phyloP scores from a whole-genome alignment of 2,329 filamentous ascomycete genomes.

The Lachnellula cervina region DNA sequence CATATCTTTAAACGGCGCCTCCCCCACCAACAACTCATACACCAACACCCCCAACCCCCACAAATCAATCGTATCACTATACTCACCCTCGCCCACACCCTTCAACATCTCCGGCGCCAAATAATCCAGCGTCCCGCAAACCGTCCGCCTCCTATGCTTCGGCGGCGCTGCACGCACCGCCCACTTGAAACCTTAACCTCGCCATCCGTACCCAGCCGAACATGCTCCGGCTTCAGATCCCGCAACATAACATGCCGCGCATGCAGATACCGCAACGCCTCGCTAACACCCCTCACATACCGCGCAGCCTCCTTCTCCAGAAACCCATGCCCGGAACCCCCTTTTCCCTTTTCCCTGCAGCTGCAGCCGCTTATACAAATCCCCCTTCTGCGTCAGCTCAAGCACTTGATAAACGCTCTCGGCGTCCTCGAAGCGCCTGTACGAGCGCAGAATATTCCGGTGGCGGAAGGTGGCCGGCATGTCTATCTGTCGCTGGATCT shows the following conservation, averaged over 20 bases:
- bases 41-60: slow-evolving; percentile 93
- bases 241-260: slow-evolving; percentile 93
- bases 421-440: slow-evolving; percentile 65
- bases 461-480: slow-evolving; percentile 66
- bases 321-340: slow-evolving; percentile 35
- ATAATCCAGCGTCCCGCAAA: slow-evolving; percentile 94
- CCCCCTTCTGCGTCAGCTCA: slow-evolving; percentile 64
- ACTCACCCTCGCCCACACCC: slow-evolving; percentile 41
- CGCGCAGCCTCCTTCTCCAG: slow-evolving; percentile 65
- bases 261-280: slow-evolving; percentile 79
- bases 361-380: slow-evolving; percentile 62
- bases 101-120: slow-evolving; percentile 90
- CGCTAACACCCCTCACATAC: slow-evolving; percentile 71
- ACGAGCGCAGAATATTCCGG: slow-evolving; percentile 62
- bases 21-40: slow-evolving; percentile 89
- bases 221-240: slow-evolving; percentile 95
- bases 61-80: slow-evolving; percentile 88
- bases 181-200: slow-evolving; percentile 90
- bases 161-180: slow-evolving; percentile 75
- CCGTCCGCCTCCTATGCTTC: slow-evolving; percentile 81
- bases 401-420: slow-evolving; percentile 67
- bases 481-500: slow-evolving; percentile 65
- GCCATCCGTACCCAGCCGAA: slow-evolving; percentile 86
- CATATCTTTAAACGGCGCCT: slow-evolving; percentile 84
- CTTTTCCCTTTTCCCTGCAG: slow-evolving; percentile 41